Base-by-base conservation (phyloP, 495 filamentous ascomycete genomes). In the Penicillium argentinense region DNA sequence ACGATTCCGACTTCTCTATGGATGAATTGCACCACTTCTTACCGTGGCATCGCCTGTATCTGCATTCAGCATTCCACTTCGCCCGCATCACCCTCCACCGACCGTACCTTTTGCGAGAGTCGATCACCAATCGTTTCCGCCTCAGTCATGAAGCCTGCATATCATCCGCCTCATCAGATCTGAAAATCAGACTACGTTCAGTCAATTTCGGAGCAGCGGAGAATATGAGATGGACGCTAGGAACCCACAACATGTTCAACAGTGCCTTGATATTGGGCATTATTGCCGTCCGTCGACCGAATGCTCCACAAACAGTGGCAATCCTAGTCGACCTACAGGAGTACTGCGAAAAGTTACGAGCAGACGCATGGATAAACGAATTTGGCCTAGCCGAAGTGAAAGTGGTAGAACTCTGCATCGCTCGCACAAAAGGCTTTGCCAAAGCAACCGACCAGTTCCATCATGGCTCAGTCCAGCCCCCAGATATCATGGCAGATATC, bases 231-330 rank as follows among this genome's bases (percentile, higher is more conserved):
- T 53, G 50, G 50, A 53, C 50, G 1, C 11, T 53, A 17, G 50
- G 50, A 8, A 53, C 50, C 9, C 50, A 53, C 22, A 47, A 53
- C 24, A 53, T 53, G 50, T 53, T 53, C 25, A 53, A 53, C 30
- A 53, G 50, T 30, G 50, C 50, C 8, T 47, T 53, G 29, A 53
- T 53, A 9, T 18, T 53, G 5, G 50, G 50, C 2, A 53, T 53
- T 13, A 53, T 53, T 23, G 50, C 50, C 0, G 50, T 53, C 22
- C 50, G 50, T 18, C 43, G 50, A 12, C 50, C 50, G 1, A 36
- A 47, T 25, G 44, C 37, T 2, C 50, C 50, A 8, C 50, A 53
- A 21, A 53, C 50, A 22, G 44, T 38, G n/a, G 38, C 44, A 21
- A 53, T 53, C 11, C n/a, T 53, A 13, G 33, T 42, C 13, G 50